phyloP scores from a whole-genome alignment of 768 basidiomycete species.

The Mycena rosella region DNA sequence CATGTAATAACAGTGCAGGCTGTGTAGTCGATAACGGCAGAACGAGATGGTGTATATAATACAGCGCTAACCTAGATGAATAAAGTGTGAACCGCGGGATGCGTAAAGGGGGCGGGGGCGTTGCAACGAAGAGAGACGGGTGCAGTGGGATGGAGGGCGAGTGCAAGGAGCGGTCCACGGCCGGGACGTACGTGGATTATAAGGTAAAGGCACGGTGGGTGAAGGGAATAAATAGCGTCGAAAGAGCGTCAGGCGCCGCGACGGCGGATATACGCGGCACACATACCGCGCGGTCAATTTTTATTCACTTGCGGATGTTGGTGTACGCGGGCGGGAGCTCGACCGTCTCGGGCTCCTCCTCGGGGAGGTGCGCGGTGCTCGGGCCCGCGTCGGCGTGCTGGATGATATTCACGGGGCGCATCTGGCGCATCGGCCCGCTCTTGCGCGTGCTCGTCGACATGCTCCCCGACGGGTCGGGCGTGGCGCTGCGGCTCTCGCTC shows the following conservation, averaged over 20 bases:
- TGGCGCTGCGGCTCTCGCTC: slow-evolving; percentile 56
- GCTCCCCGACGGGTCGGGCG: slow-evolving; percentile 55
- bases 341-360: slow-evolving; percentile 74
- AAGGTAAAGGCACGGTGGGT: too few species aligned
- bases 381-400: slow-evolving; percentile 90
- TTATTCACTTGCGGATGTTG: slow-evolving; percentile 57
- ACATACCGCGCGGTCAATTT: slow-evolving; percentile 8
- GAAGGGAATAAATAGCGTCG: slow-evolving; percentile 30
- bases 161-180: too few species aligned
- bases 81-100: too few species aligned
- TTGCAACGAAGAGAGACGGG: too few species aligned
- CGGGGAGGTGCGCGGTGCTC: slow-evolving; percentile 46
- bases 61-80: too few species aligned
- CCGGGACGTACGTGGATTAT: too few species aligned
- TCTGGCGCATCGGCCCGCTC: slow-evolving; percentile 60
- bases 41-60: too few species aligned
- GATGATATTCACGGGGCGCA: slow-evolving; percentile 83
- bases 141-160: too few species aligned
- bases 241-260: slow-evolving; percentile 19
- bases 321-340: slow-evolving; percentile 90
- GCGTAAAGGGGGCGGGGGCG: too few species aligned
- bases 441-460: slow-evolving; percentile 53
- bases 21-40: too few species aligned
- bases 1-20: too few species aligned
- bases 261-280: neutral